Conservation (phyloP, 1,139 yeast genomes). For the Pichia terricola region DNA sequence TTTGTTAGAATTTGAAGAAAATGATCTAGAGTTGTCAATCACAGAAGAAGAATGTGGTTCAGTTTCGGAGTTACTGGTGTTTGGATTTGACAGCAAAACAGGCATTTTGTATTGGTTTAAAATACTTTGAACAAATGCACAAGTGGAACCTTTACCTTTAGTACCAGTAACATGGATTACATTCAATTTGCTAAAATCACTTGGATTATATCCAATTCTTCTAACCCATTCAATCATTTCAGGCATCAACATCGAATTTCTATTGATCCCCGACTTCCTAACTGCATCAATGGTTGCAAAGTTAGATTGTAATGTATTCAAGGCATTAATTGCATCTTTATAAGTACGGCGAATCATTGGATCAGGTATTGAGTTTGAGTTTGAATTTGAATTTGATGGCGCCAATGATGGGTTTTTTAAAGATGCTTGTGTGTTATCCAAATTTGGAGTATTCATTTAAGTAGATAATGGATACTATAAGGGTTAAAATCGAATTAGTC, state of each 20-base stretch:
- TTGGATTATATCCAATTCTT: conserved; percentile 68
- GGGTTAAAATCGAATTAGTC: too few species aligned
- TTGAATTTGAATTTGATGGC: not conserved
- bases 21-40: conserved; percentile 3
- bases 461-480: not conserved
- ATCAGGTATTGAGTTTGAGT: not conserved
- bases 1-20: conserved; percentile 1
- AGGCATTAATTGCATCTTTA: conserved; percentile 70
- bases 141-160: conserved; percentile 96
- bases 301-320: conserved; percentile 85
- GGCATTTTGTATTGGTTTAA: conserved; percentile 45
- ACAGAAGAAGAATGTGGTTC: not conserved
- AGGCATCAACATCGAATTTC: conserved; percentile 63
- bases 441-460: not conserved
- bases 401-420: not conserved
- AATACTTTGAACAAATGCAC: conserved; percentile 86
- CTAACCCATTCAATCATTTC: conserved; percentile 91
- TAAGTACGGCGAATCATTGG: conserved; percentile 23
- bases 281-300: conserved; percentile 82
- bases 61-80: not conserved
- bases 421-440: not conserved
- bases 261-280: conserved; percentile 49
- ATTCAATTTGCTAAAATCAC: conserved; percentile 64
- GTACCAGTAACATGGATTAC: conserved; percentile 94
- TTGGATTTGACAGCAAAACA: conserved; percentile 4